Base-by-base conservation (phyloP, 805 yeast species). In the Kazachstania bromeliacearum region DNA sequence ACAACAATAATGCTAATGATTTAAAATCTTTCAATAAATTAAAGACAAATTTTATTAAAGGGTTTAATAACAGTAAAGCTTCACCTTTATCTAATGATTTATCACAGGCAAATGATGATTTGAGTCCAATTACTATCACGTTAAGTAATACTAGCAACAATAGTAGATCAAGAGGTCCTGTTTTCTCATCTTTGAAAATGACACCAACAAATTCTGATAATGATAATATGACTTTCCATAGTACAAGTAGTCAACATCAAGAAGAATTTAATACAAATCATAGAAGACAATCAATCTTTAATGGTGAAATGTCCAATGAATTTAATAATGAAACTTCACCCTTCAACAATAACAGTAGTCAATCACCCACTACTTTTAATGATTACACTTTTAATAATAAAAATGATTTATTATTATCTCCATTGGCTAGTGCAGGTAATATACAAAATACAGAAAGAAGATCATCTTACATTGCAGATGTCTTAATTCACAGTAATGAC, bases 381-480 rank as follows among this genome's bases (percentile, higher is more conserved):
- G 16, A 26, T 10, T 27, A 20, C n/a, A 28, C 18, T 16, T 33
- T 33, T 21, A 16, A 19, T 15, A 20, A 14, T 5, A 25, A 19
- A 8, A 22, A 8, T 8, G 20, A 28, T 6, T 15, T 16, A 10
- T 14, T 28, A 12, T 15, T 22, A 13, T 32, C 35, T 10, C 35
- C 35, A 6, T 24, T 32, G 21, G 14, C 35, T 7, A 26, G 31
- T 20, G 24, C 23, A 18, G 31, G 27, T 25, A 17, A 26, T n/a
- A 4, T 24, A 8, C 7, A 15, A 17, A 7, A 8, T 3, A 13
- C 31, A 7, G 73, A 81, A 8, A 68, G 92, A 57, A 70, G 92
- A 57, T 85, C 88, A 10, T 72, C 80, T 36, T 80, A 76, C 51
- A 77, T 85, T 9, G 83, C 87, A 2, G 89, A 79, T 50, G 61